Evolutionary conservation across 163 green algal genomes (phyloP).

Genomic region (Chloromonas sp.): DNA sequence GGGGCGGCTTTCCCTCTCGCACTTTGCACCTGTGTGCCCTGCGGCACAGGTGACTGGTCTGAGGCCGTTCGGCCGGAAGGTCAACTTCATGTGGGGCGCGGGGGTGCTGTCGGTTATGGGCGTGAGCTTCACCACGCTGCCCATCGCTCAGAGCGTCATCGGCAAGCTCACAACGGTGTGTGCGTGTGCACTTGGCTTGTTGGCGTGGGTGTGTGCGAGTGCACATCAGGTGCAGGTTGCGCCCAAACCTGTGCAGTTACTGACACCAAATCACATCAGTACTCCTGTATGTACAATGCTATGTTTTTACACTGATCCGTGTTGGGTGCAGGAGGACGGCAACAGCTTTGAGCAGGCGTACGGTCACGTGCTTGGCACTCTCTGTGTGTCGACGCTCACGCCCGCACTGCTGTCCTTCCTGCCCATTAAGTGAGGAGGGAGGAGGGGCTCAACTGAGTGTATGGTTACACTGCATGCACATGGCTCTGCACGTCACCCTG

Average conservation of each 20-base stretch:
- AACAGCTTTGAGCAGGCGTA: conserved; percentile 54
- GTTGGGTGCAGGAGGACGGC: conserved; percentile 24
- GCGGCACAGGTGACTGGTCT: conserved; percentile 18
- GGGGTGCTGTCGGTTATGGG: conserved; percentile 72
- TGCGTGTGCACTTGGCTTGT: neutral
- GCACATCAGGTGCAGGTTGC: no score
- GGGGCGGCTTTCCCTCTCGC: no score
- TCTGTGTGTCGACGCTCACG: conserved; percentile 13
- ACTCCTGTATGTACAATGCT: neutral
- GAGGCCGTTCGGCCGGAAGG: neutral
- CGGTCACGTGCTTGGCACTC: conserved; percentile 58
- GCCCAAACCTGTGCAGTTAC: no score
- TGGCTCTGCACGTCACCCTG: no score
- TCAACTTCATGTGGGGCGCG: conserved; percentile 35
- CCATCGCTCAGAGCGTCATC: conserved; percentile 41
- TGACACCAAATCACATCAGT: no score
- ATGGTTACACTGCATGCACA: no score
- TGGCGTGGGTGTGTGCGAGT: neutral
- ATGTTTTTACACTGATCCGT: neutral
- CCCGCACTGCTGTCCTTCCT: conserved; percentile 36
- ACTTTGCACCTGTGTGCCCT: no score
- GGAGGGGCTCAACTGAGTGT: no score
- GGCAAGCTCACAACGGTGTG: conserved; percentile 12
- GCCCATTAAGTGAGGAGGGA: conserved; percentile 23
- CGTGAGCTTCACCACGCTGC: conserved; percentile 59